Evolutionary conservation across 2,329 filamentous ascomycete genomes (phyloP), one percentile per base, ranked within the genome.

Genomic region (Hyphodiscus sp.): DNA sequence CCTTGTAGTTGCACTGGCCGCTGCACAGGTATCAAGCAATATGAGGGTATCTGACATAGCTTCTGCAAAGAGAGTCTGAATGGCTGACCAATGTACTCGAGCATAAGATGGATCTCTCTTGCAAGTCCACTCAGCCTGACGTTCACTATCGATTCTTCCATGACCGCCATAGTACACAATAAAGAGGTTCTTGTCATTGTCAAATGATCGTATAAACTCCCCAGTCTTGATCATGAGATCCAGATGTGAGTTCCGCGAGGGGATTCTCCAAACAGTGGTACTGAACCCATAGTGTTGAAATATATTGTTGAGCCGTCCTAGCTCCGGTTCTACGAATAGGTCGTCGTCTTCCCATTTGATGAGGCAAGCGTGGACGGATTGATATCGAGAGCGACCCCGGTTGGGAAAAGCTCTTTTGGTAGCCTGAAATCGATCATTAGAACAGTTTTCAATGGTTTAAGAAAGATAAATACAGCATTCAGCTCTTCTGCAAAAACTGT

Each of bases 141-240:
- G 38, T 5, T 51, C 49, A 55, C 81, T 77, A 54, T 82, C 79
- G 54, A 82, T 82, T 57, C 75, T 74, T 2, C 79, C 79, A 64
- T 83, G 80, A 0, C 80, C 80, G 11, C 78, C 80, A 52, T 83
- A 82, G 63, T 82, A 83, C 16, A 82, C 68, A 9, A 82, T 63
- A 58, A 82, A 80, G 1, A 83, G 67, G 0, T 79, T 82, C 46
- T 81, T 76, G 44, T 73, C 71, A 2, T 75, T 74, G 57, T 81
- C 80, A 50, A 80, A 71, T 46, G 78, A 74, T 61, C 82, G 81
- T 63, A 82, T 78, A 64, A 82, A 70, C 57, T 77, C 74, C 3
- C 76, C 78, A 29, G 82, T 70, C 53, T 76, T 74, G 68, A 81
- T 70, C 76, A 52, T 60, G 19, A 60, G 55, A 18, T 56, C 48